Evolutionary conservation across 1,284 basidiomycete genomes (phyloP).

Genomic region (Trichosporon sp.): DNA sequence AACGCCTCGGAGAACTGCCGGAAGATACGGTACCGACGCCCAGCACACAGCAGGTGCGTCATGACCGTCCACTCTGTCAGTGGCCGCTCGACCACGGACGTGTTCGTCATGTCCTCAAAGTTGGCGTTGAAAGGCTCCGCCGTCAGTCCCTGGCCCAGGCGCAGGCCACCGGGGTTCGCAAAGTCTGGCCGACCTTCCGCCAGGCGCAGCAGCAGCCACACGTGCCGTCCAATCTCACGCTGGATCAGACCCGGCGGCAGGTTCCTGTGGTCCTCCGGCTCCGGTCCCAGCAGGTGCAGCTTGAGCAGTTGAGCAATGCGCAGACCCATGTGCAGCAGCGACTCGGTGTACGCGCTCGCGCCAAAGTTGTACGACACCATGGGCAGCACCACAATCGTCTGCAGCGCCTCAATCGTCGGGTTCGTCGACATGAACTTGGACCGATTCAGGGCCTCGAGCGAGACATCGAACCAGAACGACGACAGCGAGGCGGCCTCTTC

Average conservation of each 20-base stretch:
- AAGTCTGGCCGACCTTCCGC: constrained; percentile 23
- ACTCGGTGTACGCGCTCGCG: constrained; percentile 23
- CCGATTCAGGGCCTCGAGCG: constrained; percentile 22
- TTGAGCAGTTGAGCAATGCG: constrained; percentile 21
- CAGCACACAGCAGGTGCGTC: constrained; percentile 17
- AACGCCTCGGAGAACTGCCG: constrained; percentile 23
- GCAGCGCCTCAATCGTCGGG: constrained; percentile 22
- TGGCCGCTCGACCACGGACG: constrained; percentile 9
- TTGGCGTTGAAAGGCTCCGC: constrained; percentile 22
- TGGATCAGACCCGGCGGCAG: constrained; percentile 17
- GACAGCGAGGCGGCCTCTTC: constrained; percentile 18
- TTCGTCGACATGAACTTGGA: constrained; percentile 25
- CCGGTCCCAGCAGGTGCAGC: constrained; percentile 18
- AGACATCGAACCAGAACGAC: constrained; percentile 24
- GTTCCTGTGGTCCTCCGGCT: constrained; percentile 14
- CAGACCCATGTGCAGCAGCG: constrained; percentile 20
- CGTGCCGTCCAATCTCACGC: constrained; percentile 17
- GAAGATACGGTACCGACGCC: constrained; percentile 21
- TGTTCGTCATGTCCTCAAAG: constrained; percentile 19
- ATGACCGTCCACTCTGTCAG: constrained; percentile 15
- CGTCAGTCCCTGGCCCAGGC: constrained; percentile 19
- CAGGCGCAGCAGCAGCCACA: constrained; percentile 21
- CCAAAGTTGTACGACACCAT: constrained; percentile 25
- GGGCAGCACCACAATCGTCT: constrained; percentile 21
- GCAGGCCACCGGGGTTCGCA: constrained; percentile 20